phyloP scores from a whole-genome alignment of 179 eudicot genomes.

The Vitellaria paradoxa region DNA sequence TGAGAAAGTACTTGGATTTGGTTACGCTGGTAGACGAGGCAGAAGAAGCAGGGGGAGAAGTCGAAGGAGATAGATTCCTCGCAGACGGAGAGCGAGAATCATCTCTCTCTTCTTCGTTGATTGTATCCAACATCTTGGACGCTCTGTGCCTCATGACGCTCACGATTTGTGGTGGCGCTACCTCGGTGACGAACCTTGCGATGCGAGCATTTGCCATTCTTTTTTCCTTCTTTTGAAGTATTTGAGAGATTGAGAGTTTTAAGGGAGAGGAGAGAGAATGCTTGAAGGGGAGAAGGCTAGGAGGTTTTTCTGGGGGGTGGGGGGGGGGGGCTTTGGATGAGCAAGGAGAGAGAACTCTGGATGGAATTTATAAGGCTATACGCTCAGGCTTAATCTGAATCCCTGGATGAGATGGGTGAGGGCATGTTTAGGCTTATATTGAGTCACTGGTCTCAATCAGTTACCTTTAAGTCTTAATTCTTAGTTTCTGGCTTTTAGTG shows the following conservation, averaged over 20 bases:
- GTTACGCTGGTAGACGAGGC: slow-evolving; percentile 15
- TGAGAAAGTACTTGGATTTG: slow-evolving; percentile 13
- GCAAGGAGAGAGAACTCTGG: not conserved
- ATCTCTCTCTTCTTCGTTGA: slow-evolving; percentile 37
- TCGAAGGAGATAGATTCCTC: slow-evolving; percentile 10
- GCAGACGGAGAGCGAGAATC: not conserved
- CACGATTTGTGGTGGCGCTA: slow-evolving; percentile 43
- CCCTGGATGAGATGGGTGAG: slow-evolving; percentile 11
- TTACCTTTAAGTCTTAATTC: not conserved
- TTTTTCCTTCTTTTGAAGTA: no score
- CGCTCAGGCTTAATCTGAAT: not conserved
- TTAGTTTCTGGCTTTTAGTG: slow-evolving; percentile 25
- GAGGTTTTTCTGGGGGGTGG: no score
- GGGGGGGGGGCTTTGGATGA: not conserved
- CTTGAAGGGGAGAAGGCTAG: not conserved
- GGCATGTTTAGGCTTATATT: slow-evolving; percentile 18
- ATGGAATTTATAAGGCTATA: slow-evolving; percentile 29
- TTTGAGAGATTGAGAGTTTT: not conserved
- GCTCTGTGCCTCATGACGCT: slow-evolving; percentile 31
- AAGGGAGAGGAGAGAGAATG: not conserved
- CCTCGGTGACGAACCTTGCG: slow-evolving; percentile 39
- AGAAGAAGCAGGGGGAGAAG: slow-evolving; percentile 13
- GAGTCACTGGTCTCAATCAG: slow-evolving; percentile 16
- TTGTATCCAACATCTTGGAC: slow-evolving; percentile 35
- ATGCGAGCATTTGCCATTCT: slow-evolving; percentile 34